These are phyloP conservation scores for Acanthamoeba royreba DNA, from an alignment of 208 protist species.

Conservation along the genomic window DNA sequence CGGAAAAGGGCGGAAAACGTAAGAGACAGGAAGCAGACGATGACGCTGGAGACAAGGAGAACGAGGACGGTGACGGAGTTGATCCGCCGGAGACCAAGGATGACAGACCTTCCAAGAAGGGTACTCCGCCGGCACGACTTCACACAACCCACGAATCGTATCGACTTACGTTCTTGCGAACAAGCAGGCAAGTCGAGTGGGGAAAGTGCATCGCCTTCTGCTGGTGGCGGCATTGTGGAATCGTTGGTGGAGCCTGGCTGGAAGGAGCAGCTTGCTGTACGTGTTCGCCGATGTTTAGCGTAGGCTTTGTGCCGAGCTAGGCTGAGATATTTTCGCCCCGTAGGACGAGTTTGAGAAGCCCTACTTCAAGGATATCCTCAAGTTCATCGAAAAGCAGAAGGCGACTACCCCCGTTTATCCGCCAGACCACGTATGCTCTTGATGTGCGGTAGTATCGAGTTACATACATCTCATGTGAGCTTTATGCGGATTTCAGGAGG, in stretches of 20 bases:
- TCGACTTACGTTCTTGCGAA: not conserved
- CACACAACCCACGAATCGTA: not conserved
- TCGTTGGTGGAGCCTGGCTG: not conserved
- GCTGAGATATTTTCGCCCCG: too few species aligned
- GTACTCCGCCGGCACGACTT: not conserved
- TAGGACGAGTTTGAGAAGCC: slow-evolving; percentile 41
- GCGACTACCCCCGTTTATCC: not conserved
- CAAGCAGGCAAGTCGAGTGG: not conserved
- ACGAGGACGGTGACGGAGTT: not conserved
- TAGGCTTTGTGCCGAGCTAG: too few species aligned
- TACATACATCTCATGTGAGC: slow-evolving; percentile 33
- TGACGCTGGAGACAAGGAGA: not conserved
- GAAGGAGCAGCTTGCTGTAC: not conserved
- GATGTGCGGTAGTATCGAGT: not conserved
- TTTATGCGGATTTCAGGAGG: not conserved
- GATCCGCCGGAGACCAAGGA: not conserved
- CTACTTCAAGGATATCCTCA: slow-evolving; percentile 43
- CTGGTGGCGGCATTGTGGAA: not conserved
- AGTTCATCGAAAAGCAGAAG: not conserved
- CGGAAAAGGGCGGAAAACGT: not conserved
- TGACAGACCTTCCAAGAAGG: not conserved
- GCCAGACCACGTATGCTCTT: not conserved
- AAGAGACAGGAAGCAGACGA: not conserved
- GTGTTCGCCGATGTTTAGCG: too few species aligned
- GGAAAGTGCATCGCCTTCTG: too few species aligned